Evolutionary conservation across 257 asterid genomes (phyloP).

Genomic region (Solanum boliviense): DNA sequence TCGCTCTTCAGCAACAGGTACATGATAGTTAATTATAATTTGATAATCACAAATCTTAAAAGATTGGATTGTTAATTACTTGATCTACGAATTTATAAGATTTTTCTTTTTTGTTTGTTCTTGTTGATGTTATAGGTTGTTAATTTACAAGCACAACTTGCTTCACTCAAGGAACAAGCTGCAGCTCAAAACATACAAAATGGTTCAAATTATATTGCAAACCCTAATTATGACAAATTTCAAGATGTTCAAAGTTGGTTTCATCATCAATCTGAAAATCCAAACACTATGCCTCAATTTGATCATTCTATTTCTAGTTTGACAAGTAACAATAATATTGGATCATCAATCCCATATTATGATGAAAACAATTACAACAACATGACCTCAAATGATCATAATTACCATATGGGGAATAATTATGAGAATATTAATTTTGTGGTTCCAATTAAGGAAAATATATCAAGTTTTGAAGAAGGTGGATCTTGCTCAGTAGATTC

Average conservation of each 20-base stretch:
- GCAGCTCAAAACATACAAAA: conserved; percentile 9
- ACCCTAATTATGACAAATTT: conserved; percentile 39
- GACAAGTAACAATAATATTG: not conserved
- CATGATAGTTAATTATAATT: not conserved
- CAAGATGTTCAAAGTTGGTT: conserved; percentile 56
- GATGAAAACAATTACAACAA: not conserved
- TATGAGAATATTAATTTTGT: not conserved
- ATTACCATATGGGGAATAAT: not conserved
- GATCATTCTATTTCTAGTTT: conserved; percentile 12
- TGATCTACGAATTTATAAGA: not conserved
- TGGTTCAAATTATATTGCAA: conserved; percentile 14
- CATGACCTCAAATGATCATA: not conserved
- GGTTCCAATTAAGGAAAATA: conserved; percentile 21
- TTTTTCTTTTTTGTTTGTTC: not conserved
- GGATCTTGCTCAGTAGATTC: conserved; percentile 31
- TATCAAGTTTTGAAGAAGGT: conserved; percentile 25
- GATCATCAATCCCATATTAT: not conserved
- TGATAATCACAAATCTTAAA: not conserved
- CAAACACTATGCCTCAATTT: conserved; percentile 22
- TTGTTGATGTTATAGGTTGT: conserved; percentile 10
- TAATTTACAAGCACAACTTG: conserved; percentile 33
- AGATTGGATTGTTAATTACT: not conserved
- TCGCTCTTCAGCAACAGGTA: conserved; percentile 41
- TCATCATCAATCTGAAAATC: conserved; percentile 21
- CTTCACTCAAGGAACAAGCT: conserved; percentile 31